phyloP scores from a whole-genome alignment of 228 moss, liverwort and hornwort genomes.

The Sphagnum fallax region DNA sequence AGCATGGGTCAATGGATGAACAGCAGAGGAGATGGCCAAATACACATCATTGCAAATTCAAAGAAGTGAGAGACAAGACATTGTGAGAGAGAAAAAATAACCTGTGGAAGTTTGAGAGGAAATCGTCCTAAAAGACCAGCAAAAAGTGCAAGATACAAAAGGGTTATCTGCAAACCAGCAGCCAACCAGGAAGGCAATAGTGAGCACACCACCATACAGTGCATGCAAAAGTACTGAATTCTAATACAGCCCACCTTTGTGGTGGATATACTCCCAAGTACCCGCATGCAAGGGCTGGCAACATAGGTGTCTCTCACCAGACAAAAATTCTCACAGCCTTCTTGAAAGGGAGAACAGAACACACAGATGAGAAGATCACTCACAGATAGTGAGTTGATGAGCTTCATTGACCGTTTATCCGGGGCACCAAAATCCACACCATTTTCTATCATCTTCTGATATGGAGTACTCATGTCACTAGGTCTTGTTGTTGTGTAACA shows the following conservation, averaged over 20 bases:
- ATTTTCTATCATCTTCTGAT: constrained; percentile 75
- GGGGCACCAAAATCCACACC: constrained; percentile 90
- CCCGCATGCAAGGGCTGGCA: not conserved
- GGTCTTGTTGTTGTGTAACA: constrained; percentile 86
- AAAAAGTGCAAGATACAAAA: constrained; percentile 83
- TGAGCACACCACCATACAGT: not conserved
- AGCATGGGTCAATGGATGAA: too few species aligned
- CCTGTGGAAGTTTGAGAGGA: constrained; percentile 88
- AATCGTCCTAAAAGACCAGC: constrained; percentile 80
- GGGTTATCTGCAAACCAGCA: constrained; percentile 66
- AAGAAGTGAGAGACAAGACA: not conserved
- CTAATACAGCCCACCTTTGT: too few species aligned
- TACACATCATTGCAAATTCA: too few species aligned
- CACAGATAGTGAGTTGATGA: constrained; percentile 85
- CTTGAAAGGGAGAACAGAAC: too few species aligned
- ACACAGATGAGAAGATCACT: constrained; percentile 4
- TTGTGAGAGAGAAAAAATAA: constrained; percentile 11
- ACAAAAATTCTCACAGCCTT: too few species aligned
- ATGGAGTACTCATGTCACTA: constrained; percentile 76
- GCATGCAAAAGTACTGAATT: not conserved
- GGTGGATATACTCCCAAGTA: not conserved
- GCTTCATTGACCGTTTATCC: constrained; percentile 82
- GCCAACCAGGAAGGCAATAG: constrained; percentile 2
- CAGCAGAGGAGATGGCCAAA: too few species aligned
- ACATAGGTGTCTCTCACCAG: too few species aligned